Evolutionary conservation across 768 basidiomycete species (phyloP).

Genomic region (Collybia nuda): DNA sequence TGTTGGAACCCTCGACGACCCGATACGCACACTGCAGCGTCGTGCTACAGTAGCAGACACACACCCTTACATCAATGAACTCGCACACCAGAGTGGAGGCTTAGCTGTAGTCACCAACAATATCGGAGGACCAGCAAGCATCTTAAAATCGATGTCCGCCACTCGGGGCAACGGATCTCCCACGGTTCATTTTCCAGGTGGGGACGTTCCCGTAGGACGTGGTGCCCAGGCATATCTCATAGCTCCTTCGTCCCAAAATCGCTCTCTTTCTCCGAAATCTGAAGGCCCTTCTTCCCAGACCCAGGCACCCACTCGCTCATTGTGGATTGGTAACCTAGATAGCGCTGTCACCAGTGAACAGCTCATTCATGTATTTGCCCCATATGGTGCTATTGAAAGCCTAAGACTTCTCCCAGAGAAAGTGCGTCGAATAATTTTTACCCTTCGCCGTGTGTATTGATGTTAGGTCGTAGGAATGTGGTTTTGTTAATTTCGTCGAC

Average conservation of each 20-base stretch:
- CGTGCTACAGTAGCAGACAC: slow-evolving; percentile 57
- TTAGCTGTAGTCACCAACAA: slow-evolving; percentile 35
- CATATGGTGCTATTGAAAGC: slow-evolving; percentile 97
- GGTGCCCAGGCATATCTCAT: slow-evolving; percentile 64
- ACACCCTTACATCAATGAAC: slow-evolving; percentile 59
- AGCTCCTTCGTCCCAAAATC: slow-evolving; percentile 66
- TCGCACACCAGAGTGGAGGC: slow-evolving; percentile 42
- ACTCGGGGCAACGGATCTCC: slow-evolving; percentile 47
- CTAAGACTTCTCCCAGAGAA: slow-evolving; percentile 95
- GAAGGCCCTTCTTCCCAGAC: slow-evolving; percentile 71
- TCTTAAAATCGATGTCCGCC: slow-evolving; percentile 52
- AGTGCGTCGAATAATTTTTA: slow-evolving; percentile 41
- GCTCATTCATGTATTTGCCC: slow-evolving; percentile 92
- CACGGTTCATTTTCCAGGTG: slow-evolving; percentile 70
- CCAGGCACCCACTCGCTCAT: slow-evolving; percentile 91
- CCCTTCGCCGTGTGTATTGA: too few relatives aligned
- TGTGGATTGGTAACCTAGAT: slow-evolving; percentile 99
- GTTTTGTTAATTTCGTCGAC: slow-evolving; percentile 98
- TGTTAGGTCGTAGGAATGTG: slow-evolving; percentile 72
- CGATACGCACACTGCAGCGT: slow-evolving; percentile 67
- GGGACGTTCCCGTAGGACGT: slow-evolving; percentile 49
- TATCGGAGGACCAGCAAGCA: slow-evolving; percentile 43
- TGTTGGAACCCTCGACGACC: slow-evolving; percentile 84
- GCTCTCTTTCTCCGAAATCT: slow-evolving; percentile 82
- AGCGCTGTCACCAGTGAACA: slow-evolving; percentile 93